A percentile compares a stretch with the other conserved stretches of the same genome.
Conservation (phyloP, 75 land plant genomes). For the Isoetes taiwanensis region DNA sequence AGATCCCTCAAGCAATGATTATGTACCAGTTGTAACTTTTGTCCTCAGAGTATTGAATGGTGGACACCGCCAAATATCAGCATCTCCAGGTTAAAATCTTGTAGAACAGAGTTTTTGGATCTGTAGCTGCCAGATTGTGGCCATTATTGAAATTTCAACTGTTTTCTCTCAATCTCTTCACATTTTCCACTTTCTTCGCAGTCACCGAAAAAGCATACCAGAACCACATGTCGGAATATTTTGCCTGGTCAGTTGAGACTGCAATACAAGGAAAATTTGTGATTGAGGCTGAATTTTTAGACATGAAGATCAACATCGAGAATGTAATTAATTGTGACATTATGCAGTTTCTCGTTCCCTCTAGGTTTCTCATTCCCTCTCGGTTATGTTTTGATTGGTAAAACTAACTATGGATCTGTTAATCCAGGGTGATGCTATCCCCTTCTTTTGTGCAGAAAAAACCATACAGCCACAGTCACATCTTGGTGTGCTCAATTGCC, state of each 20-base stretch:
- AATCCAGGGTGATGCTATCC: conserved; percentile 47
- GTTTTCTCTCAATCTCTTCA: background rate
- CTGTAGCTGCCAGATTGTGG: background rate
- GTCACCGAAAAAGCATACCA: conserved; percentile 58
- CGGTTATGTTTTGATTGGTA: background rate
- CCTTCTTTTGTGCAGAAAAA: conserved; percentile 53
- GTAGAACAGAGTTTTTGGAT: background rate
- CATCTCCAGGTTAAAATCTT: conserved; percentile 41
- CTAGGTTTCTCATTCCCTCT: background rate
- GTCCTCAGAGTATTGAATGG: conserved; percentile 38
- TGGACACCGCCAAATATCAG: conserved; percentile 39
- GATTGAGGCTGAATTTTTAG: conserved; percentile 74
- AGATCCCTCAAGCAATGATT: too few relatives aligned
- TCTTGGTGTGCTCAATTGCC: conserved; percentile 31
- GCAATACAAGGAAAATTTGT: conserved; percentile 51
- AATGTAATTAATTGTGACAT: conserved; percentile 25
- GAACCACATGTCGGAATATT: conserved; percentile 49
- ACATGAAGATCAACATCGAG: conserved; percentile 43
- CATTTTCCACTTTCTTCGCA: conserved; percentile 14
- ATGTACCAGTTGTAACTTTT: conserved; percentile 71
- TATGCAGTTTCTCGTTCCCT: background rate
- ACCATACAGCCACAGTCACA: conserved; percentile 19
- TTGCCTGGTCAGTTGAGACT: conserved; percentile 68
- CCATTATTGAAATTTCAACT: background rate
- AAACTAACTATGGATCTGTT: background rate